Percentiles rank a stretch among this genome's conserved stretches.
Conservation (phyloP, 1,284 basidiomycete genomes). For the Sporisorium graminicola region DNA sequence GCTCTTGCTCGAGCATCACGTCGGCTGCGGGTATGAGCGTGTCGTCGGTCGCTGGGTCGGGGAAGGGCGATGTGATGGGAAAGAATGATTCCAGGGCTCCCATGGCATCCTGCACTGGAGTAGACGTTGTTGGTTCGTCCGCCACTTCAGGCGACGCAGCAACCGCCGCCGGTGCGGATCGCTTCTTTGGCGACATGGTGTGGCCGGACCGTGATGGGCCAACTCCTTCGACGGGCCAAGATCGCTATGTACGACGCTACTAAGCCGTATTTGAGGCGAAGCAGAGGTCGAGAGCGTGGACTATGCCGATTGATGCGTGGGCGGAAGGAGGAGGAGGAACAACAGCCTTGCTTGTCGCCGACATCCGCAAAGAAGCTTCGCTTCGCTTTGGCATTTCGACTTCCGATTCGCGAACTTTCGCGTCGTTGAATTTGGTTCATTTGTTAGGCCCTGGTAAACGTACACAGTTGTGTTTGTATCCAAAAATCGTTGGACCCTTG, state of each 20-base stretch:
- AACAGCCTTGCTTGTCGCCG: not conserved
- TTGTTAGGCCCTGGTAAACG: slow-evolving; percentile 3
- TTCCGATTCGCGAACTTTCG: slow-evolving; percentile 47
- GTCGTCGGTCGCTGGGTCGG: slow-evolving; percentile 82
- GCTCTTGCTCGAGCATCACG: slow-evolving; percentile 90
- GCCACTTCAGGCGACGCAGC: slow-evolving; percentile 9
- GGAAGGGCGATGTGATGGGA: slow-evolving; percentile 85
- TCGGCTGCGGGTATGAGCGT: slow-evolving; percentile 82
- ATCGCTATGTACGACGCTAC: not conserved
- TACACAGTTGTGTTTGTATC: too few species aligned
- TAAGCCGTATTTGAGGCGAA: not conserved
- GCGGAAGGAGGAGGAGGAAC: not conserved
- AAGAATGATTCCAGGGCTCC: slow-evolving; percentile 71
- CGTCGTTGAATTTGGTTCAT: not conserved
- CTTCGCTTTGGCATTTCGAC: not conserved
- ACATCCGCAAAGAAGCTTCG: slow-evolving; percentile 1
- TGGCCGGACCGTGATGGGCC: not conserved
- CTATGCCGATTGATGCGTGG: not conserved
- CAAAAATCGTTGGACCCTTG: slow-evolving; percentile 18
- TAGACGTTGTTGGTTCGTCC: slow-evolving; percentile 2
- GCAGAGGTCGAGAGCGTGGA: not conserved
- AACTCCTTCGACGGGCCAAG: too few species aligned
- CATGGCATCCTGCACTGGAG: slow-evolving; percentile 26
- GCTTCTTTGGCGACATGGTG: slow-evolving; percentile 34
- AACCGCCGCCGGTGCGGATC: slow-evolving; percentile 9